Base-by-base conservation (phyloP, 1,284 basidiomycete species). In the Leccinum cinnamomeum region DNA sequence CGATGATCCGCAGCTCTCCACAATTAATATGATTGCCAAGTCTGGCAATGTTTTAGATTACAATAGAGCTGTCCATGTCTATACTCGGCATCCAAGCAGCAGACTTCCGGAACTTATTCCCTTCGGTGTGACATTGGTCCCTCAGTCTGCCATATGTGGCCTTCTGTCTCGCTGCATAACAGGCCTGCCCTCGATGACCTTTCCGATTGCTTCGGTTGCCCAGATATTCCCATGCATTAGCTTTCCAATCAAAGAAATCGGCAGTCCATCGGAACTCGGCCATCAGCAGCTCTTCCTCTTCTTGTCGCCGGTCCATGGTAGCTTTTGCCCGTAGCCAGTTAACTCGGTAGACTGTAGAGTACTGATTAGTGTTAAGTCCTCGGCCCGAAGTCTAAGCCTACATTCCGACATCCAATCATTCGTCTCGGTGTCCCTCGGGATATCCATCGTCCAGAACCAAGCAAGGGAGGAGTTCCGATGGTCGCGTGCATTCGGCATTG, bases 391-490 rank as follows among this genome's bases (percentile, higher is more conserved):
- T 16, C 12, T 5, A 8, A 7, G 12, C 60, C 5, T 33, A 62
- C 37, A 62, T 41, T 62, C 53, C 0, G 35, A 51, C 60, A 62
- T 62, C 46, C 61, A 62, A 7, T 62, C 11, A n/a, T 54, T 30
- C 2, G 1, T 20, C 2, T 56, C 35, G 0, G n/a, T 48, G 5
- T 62, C 44, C 3, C 16, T 5, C 0, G 28, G 35, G 1, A 62
- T 35, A 18, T 62, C 53, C 25, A 62, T 41, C 6, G 51, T 56
- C 59, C 53, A 60, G n/a, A 60, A 56, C 59, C 53, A 60, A 2
- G 59, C 30, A 3, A 60, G 44, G 7, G 16, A 14, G 6, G 16
- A 16, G 8, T 28, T 53, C 25, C 25, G 23, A 53, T 53, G 51
- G 16, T 53, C 51, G 0, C 23, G 12, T 8, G 23, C 14, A 30